These are phyloP conservation scores for Metschnikowia hibisci DNA, from an alignment of 805 yeast species.

Conservation along the genomic window DNA sequence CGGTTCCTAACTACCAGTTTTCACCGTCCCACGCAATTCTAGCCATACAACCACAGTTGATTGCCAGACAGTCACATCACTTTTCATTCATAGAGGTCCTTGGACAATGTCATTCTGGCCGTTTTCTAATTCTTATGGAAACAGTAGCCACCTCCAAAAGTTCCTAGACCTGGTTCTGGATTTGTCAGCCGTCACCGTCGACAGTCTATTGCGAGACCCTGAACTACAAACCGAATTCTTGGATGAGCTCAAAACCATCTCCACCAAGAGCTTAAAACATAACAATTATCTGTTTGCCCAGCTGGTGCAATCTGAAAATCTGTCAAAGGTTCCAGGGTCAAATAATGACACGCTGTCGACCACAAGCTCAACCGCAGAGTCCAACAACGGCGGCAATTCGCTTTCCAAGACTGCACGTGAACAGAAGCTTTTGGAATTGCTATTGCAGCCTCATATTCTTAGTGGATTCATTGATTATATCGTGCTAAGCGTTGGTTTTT, in stretches of 20 bases:
- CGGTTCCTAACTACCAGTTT: not conserved
- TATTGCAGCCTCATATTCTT: conserved; percentile 74
- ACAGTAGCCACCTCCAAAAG: conserved; percentile 38
- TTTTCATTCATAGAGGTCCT: not conserved
- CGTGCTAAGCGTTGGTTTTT: conserved; percentile 47
- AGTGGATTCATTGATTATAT: conserved; percentile 65
- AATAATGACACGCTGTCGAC: conserved; percentile 30
- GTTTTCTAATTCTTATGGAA: conserved; percentile 35
- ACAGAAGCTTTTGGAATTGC: conserved; percentile 65
- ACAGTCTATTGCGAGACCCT: conserved; percentile 31
- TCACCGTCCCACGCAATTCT: too few species aligned
- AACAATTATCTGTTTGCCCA: conserved; percentile 29
- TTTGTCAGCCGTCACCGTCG: conserved; percentile 27
- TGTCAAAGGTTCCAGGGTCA: conserved; percentile 10
- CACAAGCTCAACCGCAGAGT: conserved; percentile 32
- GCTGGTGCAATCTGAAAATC: conserved; percentile 15
- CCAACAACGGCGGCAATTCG: conserved; percentile 15
- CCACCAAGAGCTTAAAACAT: conserved; percentile 27
- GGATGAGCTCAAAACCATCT: conserved; percentile 27
- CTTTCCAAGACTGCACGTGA: conserved; percentile 35
- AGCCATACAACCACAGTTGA: too few species aligned
- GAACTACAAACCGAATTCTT: conserved; percentile 35
- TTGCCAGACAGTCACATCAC: too few species aligned
- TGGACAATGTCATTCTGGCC: conserved; percentile 45
- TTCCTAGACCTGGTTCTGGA: conserved; percentile 38